Evolutionary conservation across 768 basidiomycete genomes (phyloP), one percentile per base, ranked within the genome.

Genomic region (Chlorophyllum brunneum): DNA sequence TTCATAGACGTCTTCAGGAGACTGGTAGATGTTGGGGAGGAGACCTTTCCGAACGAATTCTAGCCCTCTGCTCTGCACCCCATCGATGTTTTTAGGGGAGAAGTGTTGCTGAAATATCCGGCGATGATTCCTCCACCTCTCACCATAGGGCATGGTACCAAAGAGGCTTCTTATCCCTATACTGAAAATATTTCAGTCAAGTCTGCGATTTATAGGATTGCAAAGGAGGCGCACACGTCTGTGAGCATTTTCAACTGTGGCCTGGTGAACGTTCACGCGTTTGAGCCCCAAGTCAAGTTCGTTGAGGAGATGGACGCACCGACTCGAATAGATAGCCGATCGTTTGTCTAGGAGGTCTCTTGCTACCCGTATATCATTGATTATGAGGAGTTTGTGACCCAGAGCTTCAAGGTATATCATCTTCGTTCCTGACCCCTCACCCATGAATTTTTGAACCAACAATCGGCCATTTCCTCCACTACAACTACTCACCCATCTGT

Each of bases 321-420:
- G 34, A 42, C 65, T 63, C 3, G 65, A 68, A 43, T 68, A 65
- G 1, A 63, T 63, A 4, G 62, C 59, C 11, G 65, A 61, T 16
- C 61, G 57, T 48, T 61, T 63, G 37, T 63, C 65, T n/a, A 68
- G 51, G 3, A 68, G 56, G 31, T 65, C 64, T n/a, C 58, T 43
- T 37, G 59, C 60, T 2, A 58, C 58, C 33, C 61, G 48, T 36
- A 63, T 57, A 5, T 63, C 59, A 42, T 65, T 65, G 39, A 68
- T 48, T 11, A 68, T 47, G 9, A 67, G 50, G 16, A 68, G 57
- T 2, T 60, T 58, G 9, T 58, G 62, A 4, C 63, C 65, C n/a
- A 66, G 47, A 3, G 59, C 60, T 29, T 64, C 60, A 6, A 68
- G 54, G 33, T 66, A 65, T 10, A 65, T 59, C 3, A 58, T 38